A percentile compares a stretch with the other conserved stretches of the same genome.
These are phyloP conservation scores for Alternaria atra DNA, from an alignment of 2,329 filamentous ascomycete genomes.

Conservation along the genomic window DNA sequence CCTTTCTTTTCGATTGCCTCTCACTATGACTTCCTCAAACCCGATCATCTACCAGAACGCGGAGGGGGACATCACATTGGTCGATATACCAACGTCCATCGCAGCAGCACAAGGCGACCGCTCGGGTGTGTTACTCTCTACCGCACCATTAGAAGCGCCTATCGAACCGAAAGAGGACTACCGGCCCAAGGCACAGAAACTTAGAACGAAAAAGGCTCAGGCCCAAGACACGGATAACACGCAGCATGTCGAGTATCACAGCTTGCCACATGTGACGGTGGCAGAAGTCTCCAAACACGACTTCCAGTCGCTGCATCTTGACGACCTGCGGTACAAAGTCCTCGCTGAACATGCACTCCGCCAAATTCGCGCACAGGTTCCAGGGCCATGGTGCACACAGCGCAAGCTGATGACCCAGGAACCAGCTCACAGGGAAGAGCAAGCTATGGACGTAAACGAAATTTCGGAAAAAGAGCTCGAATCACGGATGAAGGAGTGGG, in stretches of 20 bases:
- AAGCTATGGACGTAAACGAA: conserved; percentile 29
- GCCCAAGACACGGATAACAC: conserved; percentile 36
- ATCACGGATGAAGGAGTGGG: conserved; percentile 41
- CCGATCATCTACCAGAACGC: conserved; percentile 64
- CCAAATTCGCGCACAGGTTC: conserved; percentile 39
- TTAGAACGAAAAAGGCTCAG: conserved; percentile 55
- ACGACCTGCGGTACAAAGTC: conserved; percentile 36
- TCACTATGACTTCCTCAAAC: conserved; percentile 7
- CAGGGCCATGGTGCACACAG: conserved; percentile 37
- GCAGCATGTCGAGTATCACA: conserved; percentile 42
- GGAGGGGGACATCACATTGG: conserved; percentile 62
- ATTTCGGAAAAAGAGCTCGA: conserved; percentile 41
- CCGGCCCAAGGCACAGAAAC: conserved; percentile 62
- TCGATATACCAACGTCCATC: conserved; percentile 76
- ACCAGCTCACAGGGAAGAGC: conserved; percentile 21
- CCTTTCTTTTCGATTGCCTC: neutral
- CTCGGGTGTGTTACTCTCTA: conserved; percentile 58
- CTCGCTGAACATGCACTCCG: conserved; percentile 53
- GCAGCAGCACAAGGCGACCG: conserved; percentile 68
- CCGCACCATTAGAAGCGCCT: conserved; percentile 55
- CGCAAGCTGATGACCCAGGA: conserved; percentile 34
- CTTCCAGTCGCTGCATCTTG: conserved; percentile 13
- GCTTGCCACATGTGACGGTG: neutral
- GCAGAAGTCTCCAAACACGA: conserved; percentile 4
- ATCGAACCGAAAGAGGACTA: conserved; percentile 58